A percentile compares a stretch with the other conserved stretches of the same genome.
Conservation (phyloP, 2,329 filamentous ascomycete genomes). For the Pyrenophora teres region DNA sequence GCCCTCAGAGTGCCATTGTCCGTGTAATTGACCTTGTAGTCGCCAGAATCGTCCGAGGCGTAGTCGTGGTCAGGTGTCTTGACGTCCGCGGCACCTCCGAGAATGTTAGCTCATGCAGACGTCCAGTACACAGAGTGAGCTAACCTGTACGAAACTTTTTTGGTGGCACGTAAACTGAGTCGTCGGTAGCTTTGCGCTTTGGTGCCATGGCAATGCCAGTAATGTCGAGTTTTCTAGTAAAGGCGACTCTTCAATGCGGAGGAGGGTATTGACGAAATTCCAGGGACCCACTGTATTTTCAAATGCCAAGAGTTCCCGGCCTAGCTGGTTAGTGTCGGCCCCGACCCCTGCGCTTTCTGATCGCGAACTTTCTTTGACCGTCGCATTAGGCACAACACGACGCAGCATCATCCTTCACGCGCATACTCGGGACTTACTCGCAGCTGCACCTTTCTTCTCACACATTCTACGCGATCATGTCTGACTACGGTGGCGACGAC, state of each 20-base stretch:
- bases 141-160: slow-evolving; percentile 39
- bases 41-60: slow-evolving; percentile 30
- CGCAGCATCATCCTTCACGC: slow-evolving; percentile 4
- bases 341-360: slow-evolving; percentile 23
- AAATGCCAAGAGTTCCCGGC: slow-evolving; percentile 25
- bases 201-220: slow-evolving; percentile 25
- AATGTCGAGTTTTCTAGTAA: slow-evolving; percentile 9
- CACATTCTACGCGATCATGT: slow-evolving; percentile 42
- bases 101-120: slow-evolving; percentile 6
- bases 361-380: slow-evolving; percentile 22
- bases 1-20: slow-evolving; percentile 36
- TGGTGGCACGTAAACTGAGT: slow-evolving; percentile 2
- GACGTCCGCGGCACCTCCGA: slow-evolving; percentile 13
- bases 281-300: slow-evolving; percentile 25
- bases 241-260: slow-evolving; percentile 12
- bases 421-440: neutral
- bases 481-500: slow-evolving; percentile 53
- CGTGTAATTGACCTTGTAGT: slow-evolving; percentile 35
- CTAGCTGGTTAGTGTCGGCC: slow-evolving; percentile 15
- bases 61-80: slow-evolving; percentile 17
- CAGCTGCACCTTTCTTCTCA: neutral
- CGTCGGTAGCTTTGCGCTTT: slow-evolving; percentile 34
- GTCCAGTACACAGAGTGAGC: slow-evolving; percentile 6
- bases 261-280: slow-evolving; percentile 7
- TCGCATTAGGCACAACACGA: slow-evolving; percentile 12